Evolutionary conservation across 169 alveolate genomes (phyloP).

Genomic region (Babesia caballi): DNA sequence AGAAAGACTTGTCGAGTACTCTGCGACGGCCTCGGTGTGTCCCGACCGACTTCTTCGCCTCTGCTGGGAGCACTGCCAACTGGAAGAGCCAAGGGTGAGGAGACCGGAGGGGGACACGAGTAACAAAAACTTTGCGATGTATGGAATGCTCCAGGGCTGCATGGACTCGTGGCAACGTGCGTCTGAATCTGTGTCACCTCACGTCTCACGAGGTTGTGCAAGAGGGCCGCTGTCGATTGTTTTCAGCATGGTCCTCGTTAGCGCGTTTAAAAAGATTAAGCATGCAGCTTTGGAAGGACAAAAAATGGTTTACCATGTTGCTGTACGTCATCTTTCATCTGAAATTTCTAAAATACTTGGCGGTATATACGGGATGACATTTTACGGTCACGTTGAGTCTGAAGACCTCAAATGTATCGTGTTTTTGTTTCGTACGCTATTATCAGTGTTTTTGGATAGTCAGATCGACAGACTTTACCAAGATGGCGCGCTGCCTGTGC

Average conservation of each 20-base stretch:
- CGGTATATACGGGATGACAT: slow-evolving; percentile 7
- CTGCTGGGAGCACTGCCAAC: slow-evolving; percentile 2
- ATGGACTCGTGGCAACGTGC: not conserved
- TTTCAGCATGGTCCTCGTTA: not conserved
- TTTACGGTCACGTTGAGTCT: not conserved
- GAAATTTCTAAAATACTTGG: not conserved
- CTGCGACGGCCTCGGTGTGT: too few species aligned
- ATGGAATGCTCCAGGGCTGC: not conserved
- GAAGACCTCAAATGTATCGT: slow-evolving; percentile 11
- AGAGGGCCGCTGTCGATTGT: slow-evolving; percentile 3
- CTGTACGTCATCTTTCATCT: not conserved
- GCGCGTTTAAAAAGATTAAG: not conserved
- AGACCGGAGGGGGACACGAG: not conserved
- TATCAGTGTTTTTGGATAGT: slow-evolving; percentile 19
- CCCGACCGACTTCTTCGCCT: not conserved
- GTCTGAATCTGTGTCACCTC: not conserved
- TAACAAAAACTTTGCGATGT: not conserved
- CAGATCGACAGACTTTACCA: slow-evolving; percentile 9
- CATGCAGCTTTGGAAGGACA: not conserved
- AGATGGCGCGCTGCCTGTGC: slow-evolving; percentile 19
- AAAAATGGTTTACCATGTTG: not conserved
- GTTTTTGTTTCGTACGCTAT: not conserved
- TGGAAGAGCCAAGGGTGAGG: too few species aligned
- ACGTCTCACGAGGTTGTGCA: too few species aligned
- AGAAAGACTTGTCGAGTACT: too few species aligned